Evolutionary conservation across 1,284 basidiomycete genomes (phyloP), one percentile per base, ranked within the genome.

Genomic region (Ceratobasidium sp.): DNA sequence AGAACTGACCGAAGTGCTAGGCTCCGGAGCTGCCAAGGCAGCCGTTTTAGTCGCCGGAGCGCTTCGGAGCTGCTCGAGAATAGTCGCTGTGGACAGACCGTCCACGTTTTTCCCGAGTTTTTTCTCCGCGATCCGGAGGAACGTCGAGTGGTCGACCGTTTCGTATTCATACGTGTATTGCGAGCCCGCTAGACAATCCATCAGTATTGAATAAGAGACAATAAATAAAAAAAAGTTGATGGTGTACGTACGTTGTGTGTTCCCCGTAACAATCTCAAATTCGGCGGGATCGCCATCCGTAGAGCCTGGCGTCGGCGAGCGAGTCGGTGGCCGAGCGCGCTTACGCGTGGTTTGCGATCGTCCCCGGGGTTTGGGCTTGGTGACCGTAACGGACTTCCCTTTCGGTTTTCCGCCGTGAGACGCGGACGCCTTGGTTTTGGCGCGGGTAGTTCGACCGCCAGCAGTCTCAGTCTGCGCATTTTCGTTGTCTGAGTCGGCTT

Each of bases 41-140:
- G 18, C 1, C 53, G 55, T 15, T 42, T 71, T 18, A 56, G 40
- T 33, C 4, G 28, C 55, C 39, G 40, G 18, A 18, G 9, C 20
- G n/a, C 12, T 15, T 26, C n/a, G 69, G 53, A 71, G 69, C 39
- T 5, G 28, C 20, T 40, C 28, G 15, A 71, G 23, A 13, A 71
- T 71, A 5, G 28, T 42, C 18, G 33, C 28, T 1, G 69, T 71
- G 4, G n/a, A 15, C 20, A 10, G 26, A n/a, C 42, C 33, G 33
- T 33, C 60, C 13, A 15, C n/a, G 33, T 40, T n/a, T n/a, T 4
- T 13, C 12, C 23, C n/a, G 53, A 71, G 53, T n/a, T 56, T 39
- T 33, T 71, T 55, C 53, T 71, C 33, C 69, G 39, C 69, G n/a
- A 40, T 56, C 39, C 18, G 51, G 51, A 71, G 2, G 69, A 71